Conservation (phyloP, 805 yeast genomes). For the Ogataea degrootiae region DNA sequence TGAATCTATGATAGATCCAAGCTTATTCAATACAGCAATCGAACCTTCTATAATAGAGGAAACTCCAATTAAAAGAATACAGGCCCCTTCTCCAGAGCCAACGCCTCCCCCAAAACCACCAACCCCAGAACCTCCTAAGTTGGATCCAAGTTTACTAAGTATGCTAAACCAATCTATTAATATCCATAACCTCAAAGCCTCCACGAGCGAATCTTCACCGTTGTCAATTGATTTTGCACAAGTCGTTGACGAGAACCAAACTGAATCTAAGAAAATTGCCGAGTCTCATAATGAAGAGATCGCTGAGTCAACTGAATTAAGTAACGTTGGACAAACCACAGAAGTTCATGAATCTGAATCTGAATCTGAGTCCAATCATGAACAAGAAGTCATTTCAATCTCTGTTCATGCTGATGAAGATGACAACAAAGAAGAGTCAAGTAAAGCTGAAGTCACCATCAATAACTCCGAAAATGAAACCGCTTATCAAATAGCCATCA, state of each 20-base stretch:
- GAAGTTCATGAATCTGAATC: too few relatives aligned
- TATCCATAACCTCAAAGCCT: constrained; percentile 13
- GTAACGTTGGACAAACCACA: too few relatives aligned
- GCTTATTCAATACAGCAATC: constrained; percentile 7
- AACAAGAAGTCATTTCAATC: too few relatives aligned
- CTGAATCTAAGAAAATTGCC: too few relatives aligned
- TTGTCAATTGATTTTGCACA: background rate
- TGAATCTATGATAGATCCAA: constrained; percentile 3
- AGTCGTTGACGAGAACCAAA: too few relatives aligned
- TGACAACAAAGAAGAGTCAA: too few relatives aligned
- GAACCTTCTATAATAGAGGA: background rate
- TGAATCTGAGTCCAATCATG: too few relatives aligned
- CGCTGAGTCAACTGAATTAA: too few relatives aligned
- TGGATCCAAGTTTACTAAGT: constrained; percentile 17
- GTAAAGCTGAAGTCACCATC: too few relatives aligned
- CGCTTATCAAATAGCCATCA: background rate
- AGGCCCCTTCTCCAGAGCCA: background rate
- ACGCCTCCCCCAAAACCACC: constrained; percentile 15
- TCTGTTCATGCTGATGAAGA: too few relatives aligned
- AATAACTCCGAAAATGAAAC: background rate
- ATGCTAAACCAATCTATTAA: constrained; percentile 17
- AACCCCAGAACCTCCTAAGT: constrained; percentile 25
- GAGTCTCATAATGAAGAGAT: too few relatives aligned
- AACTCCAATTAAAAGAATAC: background rate
- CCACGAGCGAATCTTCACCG: background rate